Percentiles rank a stretch among this genome's conserved stretches.
phyloP scores from a whole-genome alignment of 2,329 filamentous ascomycete genomes.

The Annulohypoxylon truncatum region DNA sequence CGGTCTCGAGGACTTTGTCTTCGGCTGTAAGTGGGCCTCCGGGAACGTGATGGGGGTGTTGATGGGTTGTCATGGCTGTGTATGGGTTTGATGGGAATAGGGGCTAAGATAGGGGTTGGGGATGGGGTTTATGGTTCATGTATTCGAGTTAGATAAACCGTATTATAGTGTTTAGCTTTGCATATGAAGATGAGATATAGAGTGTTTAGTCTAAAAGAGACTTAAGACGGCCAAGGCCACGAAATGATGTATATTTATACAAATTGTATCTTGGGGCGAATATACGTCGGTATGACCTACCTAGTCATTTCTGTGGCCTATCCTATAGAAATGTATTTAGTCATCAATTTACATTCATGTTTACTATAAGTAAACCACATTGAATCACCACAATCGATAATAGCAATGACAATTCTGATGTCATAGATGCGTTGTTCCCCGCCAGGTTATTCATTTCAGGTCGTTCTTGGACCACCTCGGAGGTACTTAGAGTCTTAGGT shows the following conservation, averaged over 20 bases:
- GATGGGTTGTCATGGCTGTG: slow-evolving; percentile 27
- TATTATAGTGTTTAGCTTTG: not conserved
- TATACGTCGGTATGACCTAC: slow-evolving; percentile 15
- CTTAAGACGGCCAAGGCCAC: not conserved
- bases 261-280: not conserved
- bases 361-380: not conserved
- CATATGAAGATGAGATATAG: not conserved
- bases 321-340: slow-evolving; percentile 9
- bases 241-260: not conserved
- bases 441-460: slow-evolving; percentile 13
- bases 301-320: not conserved
- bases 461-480: not conserved
- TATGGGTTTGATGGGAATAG: not conserved
- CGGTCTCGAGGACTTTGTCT: slow-evolving; percentile 70
- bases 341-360: slow-evolving; percentile 11
- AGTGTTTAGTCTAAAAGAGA: not conserved
- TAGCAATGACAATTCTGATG: slow-evolving; percentile 34
- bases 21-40: slow-evolving; percentile 65
- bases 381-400: not conserved
- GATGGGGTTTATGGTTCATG: no score
- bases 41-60: slow-evolving; percentile 49
- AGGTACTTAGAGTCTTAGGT: not conserved
- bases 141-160: no score
- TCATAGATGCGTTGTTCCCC: slow-evolving; percentile 37
- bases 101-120: not conserved